Percentiles rank a stretch among this genome's conserved stretches.
phyloP scores from a whole-genome alignment of 106 monocot genomes.

The Platanthera guangdongensis region DNA sequence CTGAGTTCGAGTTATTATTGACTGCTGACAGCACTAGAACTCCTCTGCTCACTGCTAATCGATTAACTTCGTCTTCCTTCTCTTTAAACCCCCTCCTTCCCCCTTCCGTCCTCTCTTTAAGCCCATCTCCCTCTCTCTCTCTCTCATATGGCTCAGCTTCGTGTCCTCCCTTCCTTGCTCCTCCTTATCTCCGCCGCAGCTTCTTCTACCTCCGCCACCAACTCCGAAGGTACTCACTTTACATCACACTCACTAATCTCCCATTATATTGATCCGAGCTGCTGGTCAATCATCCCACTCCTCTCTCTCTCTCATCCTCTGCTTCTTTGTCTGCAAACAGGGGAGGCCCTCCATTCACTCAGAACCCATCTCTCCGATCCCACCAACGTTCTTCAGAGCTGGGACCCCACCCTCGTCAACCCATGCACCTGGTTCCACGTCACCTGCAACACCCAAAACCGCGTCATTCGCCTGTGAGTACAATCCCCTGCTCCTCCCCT shows the following conservation, averaged over 20 bases:
- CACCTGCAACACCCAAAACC: constrained; percentile 70
- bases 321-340: constrained; percentile 15
- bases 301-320: not conserved
- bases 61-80: not conserved
- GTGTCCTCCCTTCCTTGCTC: constrained; percentile 11
- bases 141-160: constrained; percentile 22
- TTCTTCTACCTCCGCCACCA: constrained; percentile 50
- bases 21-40: not conserved
- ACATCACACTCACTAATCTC: not conserved
- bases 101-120: not conserved
- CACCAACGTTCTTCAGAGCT: constrained; percentile 83
- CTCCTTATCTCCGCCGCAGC: constrained; percentile 27
- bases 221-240: constrained; percentile 50
- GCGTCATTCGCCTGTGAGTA: constrained; percentile 73
- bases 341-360: constrained; percentile 72
- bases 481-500: not conserved
- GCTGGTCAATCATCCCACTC: not conserved
- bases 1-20: not conserved
- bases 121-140: constrained; percentile 5
- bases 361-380: constrained; percentile 64
- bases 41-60: not conserved
- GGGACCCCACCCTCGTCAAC: constrained; percentile 95
- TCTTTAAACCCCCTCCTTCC: not conserved
- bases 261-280: not conserved
- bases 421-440: constrained; percentile 98